Percentiles rank a stretch among this genome's conserved stretches.
phyloP scores from a whole-genome alignment of 257 asterid species.

The Datura wrightii region DNA sequence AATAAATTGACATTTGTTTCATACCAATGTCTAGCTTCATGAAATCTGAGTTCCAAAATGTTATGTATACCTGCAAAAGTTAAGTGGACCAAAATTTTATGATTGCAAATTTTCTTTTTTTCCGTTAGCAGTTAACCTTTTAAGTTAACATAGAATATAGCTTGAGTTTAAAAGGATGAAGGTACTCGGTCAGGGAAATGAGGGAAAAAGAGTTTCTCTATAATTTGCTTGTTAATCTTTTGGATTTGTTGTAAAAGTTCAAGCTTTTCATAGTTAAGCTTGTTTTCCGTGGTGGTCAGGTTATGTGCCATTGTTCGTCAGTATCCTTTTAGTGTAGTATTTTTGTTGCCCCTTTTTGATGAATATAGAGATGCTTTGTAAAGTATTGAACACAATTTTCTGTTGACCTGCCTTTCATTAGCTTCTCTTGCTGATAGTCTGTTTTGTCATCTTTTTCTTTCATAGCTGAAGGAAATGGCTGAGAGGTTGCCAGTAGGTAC shows the following conservation, averaged over 20 bases:
- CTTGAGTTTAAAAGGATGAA: not conserved
- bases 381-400: not conserved
- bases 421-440: slow-evolving; percentile 42
- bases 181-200: not conserved
- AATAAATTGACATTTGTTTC: not conserved
- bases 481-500: slow-evolving; percentile 98
- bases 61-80: slow-evolving; percentile 10
- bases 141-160: slow-evolving; percentile 14
- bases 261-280: not conserved
- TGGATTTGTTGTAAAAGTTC: not conserved
- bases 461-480: slow-evolving; percentile 97
- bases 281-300: not conserved
- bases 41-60: not conserved
- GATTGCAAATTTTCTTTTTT: slow-evolving; percentile 15
- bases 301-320: slow-evolving; percentile 2
- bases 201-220: slow-evolving; percentile 1
- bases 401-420: slow-evolving; percentile 24
- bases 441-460: slow-evolving; percentile 30
- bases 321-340: not conserved
- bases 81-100: slow-evolving; percentile 24
- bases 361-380: slow-evolving; percentile 19
- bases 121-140: not conserved
- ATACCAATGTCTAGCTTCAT: slow-evolving; percentile 3
- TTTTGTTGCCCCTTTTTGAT: slow-evolving; percentile 33
- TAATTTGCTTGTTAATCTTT: slow-evolving; percentile 1